Evolutionary conservation across 305 asterid genomes (phyloP).

Genomic region (Petunia hybrid): DNA sequence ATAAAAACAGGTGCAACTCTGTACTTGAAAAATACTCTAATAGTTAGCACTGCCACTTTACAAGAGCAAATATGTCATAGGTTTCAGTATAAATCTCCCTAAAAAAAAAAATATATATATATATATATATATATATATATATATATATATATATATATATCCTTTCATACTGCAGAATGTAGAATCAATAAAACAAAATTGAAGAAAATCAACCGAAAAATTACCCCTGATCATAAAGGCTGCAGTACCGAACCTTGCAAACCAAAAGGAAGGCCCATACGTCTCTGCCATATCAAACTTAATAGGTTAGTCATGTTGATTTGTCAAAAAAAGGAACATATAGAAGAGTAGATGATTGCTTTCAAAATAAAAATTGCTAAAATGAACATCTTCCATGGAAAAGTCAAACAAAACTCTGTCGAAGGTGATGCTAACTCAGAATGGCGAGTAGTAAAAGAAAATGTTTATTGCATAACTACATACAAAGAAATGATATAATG

Average conservation of each 20-base stretch:
- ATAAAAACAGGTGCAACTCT: neutral
- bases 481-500: neutral
- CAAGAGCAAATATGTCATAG: slow-evolving; percentile 1
- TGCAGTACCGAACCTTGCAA: slow-evolving; percentile 87
- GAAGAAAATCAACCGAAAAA: slow-evolving; percentile 31
- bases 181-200: slow-evolving; percentile 22
- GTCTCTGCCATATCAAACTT: slow-evolving; percentile 66
- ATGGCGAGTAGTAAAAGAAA: neutral
- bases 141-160: neutral
- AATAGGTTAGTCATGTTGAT: slow-evolving; percentile 39
- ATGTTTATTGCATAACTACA: neutral
- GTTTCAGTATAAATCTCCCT: slow-evolving; percentile 1
- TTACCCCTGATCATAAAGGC: slow-evolving; percentile 95
- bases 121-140: no score
- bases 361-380: slow-evolving; percentile 8
- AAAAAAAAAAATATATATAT: no score
- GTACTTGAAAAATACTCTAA: neutral
- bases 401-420: neutral
- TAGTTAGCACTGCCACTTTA: neutral
- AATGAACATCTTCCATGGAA: slow-evolving; percentile 11
- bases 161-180: slow-evolving; percentile 7
- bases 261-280: slow-evolving; percentile 92
- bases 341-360: neutral
- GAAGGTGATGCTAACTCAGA: neutral
- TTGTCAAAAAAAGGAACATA: neutral